phyloP scores from a whole-genome alignment of 805 yeast species.

The Yarrowia bubula region DNA sequence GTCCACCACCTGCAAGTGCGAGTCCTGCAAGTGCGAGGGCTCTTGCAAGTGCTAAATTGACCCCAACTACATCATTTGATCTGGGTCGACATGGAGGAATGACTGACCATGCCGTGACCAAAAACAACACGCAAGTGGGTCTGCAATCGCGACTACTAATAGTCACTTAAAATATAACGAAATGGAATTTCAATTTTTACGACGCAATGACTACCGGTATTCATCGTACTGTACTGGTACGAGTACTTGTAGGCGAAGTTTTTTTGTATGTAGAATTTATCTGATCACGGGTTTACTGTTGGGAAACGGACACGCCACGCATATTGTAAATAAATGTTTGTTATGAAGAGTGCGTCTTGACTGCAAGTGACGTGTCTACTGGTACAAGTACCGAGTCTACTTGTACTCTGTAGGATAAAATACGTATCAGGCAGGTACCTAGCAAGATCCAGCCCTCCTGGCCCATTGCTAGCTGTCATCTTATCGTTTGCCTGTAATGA shows the following conservation, averaged over 20 bases:
- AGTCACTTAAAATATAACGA: neutral
- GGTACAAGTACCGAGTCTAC: too few species aligned
- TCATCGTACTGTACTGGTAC: too few species aligned
- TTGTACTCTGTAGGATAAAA: too few species aligned
- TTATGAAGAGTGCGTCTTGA: too few species aligned
- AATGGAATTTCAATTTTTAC: neutral
- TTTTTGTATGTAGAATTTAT: too few species aligned
- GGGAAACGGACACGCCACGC: too few species aligned
- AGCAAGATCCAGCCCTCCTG: too few species aligned
- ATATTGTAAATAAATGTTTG: too few species aligned
- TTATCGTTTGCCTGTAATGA: too few species aligned
- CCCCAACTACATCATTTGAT: neutral
- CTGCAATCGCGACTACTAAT: neutral
- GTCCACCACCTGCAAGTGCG: slow-evolving; percentile 24
- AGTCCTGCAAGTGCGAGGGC: slow-evolving; percentile 26
- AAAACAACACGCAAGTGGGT: neutral
- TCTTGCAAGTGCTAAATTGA: slow-evolving; percentile 17
- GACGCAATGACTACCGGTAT: neutral
- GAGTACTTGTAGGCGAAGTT: neutral
- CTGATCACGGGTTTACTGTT: too few species aligned
- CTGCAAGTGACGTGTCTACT: too few species aligned
- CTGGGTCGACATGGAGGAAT: neutral
- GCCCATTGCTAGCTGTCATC: neutral
- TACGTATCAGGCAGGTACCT: too few species aligned
- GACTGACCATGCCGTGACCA: neutral